phyloP scores from a whole-genome alignment of 768 basidiomycete genomes.

The Cyclocybe cylindracea region DNA sequence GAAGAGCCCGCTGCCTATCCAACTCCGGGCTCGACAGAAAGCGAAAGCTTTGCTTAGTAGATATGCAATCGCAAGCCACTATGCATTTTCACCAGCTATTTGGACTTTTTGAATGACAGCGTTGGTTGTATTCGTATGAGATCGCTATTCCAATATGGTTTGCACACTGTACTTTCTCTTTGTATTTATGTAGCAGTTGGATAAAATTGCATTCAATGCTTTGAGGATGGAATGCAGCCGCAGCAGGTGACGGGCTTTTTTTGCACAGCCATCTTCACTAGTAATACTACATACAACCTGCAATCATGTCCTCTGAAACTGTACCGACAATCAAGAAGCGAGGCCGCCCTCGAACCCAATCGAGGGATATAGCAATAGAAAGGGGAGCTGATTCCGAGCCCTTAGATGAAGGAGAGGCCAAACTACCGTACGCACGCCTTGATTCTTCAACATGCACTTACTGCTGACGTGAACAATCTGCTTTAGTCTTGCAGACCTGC shows the following conservation, averaged over 20 bases:
- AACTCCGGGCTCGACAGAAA: conserved; percentile 49
- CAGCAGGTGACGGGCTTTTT: too few relatives aligned
- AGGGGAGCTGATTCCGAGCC: conserved; percentile 36
- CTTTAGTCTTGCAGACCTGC: conserved; percentile 74
- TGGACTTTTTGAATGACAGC: background rate
- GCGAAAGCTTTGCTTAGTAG: conserved; percentile 37
- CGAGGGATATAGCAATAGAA: conserved; percentile 51
- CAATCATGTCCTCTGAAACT: background rate
- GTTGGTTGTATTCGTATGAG: conserved; percentile 7
- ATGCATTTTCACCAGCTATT: background rate
- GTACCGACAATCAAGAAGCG: conserved; percentile 72
- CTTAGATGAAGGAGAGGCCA: conserved; percentile 45
- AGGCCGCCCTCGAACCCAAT: conserved; percentile 59
- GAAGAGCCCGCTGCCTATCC: conserved; percentile 43
- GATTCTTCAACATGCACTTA: background rate
- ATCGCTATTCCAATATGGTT: conserved; percentile 13
- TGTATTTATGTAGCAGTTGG: background rate
- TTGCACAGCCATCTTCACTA: conserved; percentile 12
- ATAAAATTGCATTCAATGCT: background rate
- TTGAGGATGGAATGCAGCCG: background rate
- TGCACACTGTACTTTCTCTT: conserved; percentile 5
- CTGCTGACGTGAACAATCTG: background rate
- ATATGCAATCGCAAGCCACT: conserved; percentile 3
- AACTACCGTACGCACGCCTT: conserved; percentile 47
- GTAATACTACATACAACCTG: background rate